Evolutionary conservation across 129 eudicot species (phyloP), one percentile per base, ranked within the genome.

Genomic region (Chrysanthemum lavandulifolium): DNA sequence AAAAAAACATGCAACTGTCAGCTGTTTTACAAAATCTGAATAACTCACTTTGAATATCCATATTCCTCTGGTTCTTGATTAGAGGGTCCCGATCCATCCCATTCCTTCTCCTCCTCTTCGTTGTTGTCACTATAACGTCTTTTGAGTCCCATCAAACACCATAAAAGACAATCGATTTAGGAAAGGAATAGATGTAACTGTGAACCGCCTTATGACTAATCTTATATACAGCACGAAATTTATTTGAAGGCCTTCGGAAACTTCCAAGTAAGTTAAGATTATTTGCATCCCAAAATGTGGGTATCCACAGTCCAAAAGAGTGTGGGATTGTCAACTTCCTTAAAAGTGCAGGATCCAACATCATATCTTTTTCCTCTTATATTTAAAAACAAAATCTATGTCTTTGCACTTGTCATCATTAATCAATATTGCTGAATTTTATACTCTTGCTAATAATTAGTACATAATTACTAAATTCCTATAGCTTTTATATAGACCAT

Each of bases 111-210:
- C 3, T 64, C 51, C 55, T 78, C 73, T 31, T 63, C 58, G 13
- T 31, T 83, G 23, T 65, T 18, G 16, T 53, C 84, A 59, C 74
- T 76, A 56, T 67, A 63, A 2, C 60, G 61, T 55, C 98, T 71
- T 80, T 93, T 93, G 45, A 16, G 65, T 67, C 71, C 86, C 98
- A 92, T 92, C 77, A 80, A 73, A 72, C 43, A 56, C 6, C 71
- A 70, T 14, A 70, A 65, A 13, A 10, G 29, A 64, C 16, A 31
- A 71, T 58, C 1, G 25, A 73, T 11, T 73, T 52, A 19, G 72
- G 25, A 78, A 67, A 4, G 12, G 64, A 55, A 13, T n/a, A 51
- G 18, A 13, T 67, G 29, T 70, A 75, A 72, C 82, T 71, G 25
- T 45, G 73, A 78, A 78, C 73, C 49, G 82, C 6, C 68, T 6